Percentiles rank a stretch among this genome's conserved stretches.
Evolutionary conservation across 345 rosid genomes (phyloP).

Genomic region (Lepidium sativum): DNA sequence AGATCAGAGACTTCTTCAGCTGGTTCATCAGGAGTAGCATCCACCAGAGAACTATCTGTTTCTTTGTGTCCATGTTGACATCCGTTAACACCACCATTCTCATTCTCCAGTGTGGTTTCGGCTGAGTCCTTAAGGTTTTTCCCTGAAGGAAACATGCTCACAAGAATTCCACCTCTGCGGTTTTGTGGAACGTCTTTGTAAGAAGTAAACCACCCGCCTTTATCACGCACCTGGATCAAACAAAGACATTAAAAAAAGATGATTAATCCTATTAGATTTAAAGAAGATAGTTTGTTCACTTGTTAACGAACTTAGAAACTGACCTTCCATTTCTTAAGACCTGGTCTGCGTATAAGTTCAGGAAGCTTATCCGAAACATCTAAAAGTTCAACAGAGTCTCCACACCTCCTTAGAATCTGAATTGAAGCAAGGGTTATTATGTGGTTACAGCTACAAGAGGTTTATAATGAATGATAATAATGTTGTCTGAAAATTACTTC

Average conservation of each 20-base stretch:
- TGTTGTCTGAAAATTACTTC: slow-evolving; percentile 38
- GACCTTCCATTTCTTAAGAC: slow-evolving; percentile 85
- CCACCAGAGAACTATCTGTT: slow-evolving; percentile 1
- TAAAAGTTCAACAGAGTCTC: slow-evolving; percentile 72
- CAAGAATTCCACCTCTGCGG: slow-evolving; percentile 46
- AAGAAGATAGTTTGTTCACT: background rate
- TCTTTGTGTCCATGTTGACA: slow-evolving; percentile 18
- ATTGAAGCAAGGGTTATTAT: background rate
- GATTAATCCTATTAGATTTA: background rate
- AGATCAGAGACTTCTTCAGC: slow-evolving; percentile 61
- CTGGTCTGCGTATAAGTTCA: slow-evolving; percentile 75
- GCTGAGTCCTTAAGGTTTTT: slow-evolving; percentile 14
- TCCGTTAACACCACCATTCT: slow-evolving; percentile 1
- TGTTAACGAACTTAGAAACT: slow-evolving; percentile 1
- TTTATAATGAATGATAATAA: background rate
- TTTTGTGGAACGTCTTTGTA: slow-evolving; percentile 50
- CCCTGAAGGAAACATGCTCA: slow-evolving; percentile 92
- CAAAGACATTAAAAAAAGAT: background rate
- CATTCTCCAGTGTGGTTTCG: background rate
- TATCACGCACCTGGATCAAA: slow-evolving; percentile 61
- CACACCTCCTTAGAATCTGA: slow-evolving; percentile 77
- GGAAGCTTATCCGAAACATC: slow-evolving; percentile 83
- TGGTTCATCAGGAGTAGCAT: slow-evolving; percentile 28
- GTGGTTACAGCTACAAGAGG: background rate
- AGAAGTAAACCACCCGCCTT: slow-evolving; percentile 65